These are phyloP conservation scores for Monosporozyma solicola DNA, from an alignment of 805 yeast genomes.

Conservation along the genomic window DNA sequence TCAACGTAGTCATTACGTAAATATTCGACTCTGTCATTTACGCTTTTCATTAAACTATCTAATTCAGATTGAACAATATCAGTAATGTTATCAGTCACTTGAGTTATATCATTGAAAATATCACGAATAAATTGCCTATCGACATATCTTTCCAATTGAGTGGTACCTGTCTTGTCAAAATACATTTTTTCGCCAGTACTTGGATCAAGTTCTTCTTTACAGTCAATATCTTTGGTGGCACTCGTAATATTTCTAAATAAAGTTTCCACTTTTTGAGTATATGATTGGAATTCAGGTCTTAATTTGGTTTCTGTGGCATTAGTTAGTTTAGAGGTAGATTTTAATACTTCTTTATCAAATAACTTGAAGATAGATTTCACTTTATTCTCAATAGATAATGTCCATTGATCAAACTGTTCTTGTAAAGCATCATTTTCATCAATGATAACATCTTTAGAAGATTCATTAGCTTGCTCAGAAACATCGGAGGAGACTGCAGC, in stretches of 20 bases:
- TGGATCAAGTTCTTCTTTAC: conserved; percentile 25
- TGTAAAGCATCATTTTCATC: conserved; percentile 23
- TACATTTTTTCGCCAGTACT: conserved; percentile 29
- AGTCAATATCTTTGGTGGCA: conserved; percentile 33
- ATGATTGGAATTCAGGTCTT: conserved; percentile 29
- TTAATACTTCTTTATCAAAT: conserved; percentile 32
- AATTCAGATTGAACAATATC: conserved; percentile 29
- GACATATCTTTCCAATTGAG: conserved; percentile 32
- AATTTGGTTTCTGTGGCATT: conserved; percentile 25
- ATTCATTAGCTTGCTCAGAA: neutral
- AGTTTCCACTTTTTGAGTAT: conserved; percentile 21
- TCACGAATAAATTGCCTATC: conserved; percentile 43
- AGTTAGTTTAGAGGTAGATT: conserved; percentile 23
- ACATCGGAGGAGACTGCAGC: neutral
- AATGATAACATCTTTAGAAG: conserved; percentile 8
- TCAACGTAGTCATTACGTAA: conserved; percentile 46
- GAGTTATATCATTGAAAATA: conserved; percentile 25
- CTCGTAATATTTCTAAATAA: conserved; percentile 25
- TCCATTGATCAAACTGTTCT: conserved; percentile 33
- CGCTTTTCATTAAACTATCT: conserved; percentile 22
- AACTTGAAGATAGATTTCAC: conserved; percentile 32
- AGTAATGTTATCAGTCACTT: conserved; percentile 14
- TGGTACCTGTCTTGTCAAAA: conserved; percentile 30
- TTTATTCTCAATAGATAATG: conserved; percentile 30
- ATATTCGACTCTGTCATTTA: conserved; percentile 31